phyloP scores from a whole-genome alignment of 2,329 filamentous ascomycete genomes.

The Sporothrix dimorphospora region DNA sequence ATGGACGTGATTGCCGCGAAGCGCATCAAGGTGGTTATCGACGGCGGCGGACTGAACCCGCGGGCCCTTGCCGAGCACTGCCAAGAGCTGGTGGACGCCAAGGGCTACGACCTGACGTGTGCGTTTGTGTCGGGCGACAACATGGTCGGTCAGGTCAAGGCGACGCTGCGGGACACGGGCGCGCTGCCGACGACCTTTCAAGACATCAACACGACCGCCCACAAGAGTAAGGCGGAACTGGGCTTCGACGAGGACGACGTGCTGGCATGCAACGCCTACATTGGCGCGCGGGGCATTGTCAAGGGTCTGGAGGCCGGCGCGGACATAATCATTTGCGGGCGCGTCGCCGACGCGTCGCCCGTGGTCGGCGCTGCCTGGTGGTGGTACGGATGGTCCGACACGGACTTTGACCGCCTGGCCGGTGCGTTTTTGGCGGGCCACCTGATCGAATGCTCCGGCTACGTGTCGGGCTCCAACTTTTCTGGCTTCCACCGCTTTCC shows the following conservation, averaged over 20 bases:
- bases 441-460: constrained; percentile 58
- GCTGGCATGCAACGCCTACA: constrained; percentile 52
- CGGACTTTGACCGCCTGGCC: constrained; percentile 53
- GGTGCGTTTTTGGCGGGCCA: constrained; percentile 54
- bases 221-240: constrained; percentile 17
- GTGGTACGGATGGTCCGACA: constrained; percentile 57
- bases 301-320: constrained; percentile 48
- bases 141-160: constrained; percentile 39
- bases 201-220: constrained; percentile 19
- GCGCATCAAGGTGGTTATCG: constrained; percentile 51
- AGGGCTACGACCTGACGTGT: background rate
- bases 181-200: constrained; percentile 11
- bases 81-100: background rate
- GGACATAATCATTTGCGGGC: constrained; percentile 54
- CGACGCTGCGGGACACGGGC: constrained; percentile 5
- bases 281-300: constrained; percentile 54
- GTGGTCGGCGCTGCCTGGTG: constrained; percentile 60
- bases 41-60: constrained; percentile 51
- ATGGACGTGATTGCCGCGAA: constrained; percentile 40
- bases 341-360: constrained; percentile 47
- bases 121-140: constrained; percentile 36
- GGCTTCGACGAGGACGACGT: constrained; percentile 45
- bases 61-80: background rate
- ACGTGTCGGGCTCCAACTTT: constrained; percentile 60
- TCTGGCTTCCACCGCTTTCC: constrained; percentile 50